Conservation (phyloP, 2,329 filamentous ascomycete species). For the Bisporella sp. region DNA sequence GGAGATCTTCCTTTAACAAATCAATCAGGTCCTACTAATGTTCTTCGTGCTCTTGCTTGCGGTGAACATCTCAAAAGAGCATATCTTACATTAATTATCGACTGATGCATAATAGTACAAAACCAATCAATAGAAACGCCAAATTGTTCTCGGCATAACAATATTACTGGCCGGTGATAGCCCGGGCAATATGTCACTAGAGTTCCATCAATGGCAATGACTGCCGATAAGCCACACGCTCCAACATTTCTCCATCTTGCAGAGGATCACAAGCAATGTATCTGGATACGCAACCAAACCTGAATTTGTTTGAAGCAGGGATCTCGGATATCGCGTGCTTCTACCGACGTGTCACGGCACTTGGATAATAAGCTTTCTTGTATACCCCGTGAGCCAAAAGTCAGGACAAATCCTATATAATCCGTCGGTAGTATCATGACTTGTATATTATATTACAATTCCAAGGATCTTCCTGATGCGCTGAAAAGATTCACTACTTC, state of each 20-base stretch:
- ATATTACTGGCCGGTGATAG: conserved; percentile 7
- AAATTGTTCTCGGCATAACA: neutral
- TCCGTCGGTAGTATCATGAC: too few species aligned
- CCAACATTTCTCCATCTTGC: neutral
- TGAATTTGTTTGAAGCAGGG: too few species aligned
- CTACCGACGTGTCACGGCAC: too few species aligned
- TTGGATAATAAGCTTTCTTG: too few species aligned
- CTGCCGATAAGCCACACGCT: neutral
- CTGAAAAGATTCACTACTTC: too few species aligned
- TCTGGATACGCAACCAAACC: too few species aligned
- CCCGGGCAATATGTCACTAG: neutral
- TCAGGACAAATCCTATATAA: too few species aligned
- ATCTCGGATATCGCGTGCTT: too few species aligned
- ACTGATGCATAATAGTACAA: conserved; percentile 3
- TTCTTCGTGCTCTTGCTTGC: conserved; percentile 22
- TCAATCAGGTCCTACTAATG: conserved; percentile 18
- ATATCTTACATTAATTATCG: conserved; percentile 2
- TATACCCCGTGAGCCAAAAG: too few species aligned
- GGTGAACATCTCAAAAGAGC: conserved; percentile 24
- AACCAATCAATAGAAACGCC: conserved; percentile 5
- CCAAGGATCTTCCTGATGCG: too few species aligned
- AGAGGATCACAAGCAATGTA: neutral
- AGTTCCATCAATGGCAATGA: neutral
- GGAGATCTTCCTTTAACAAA: conserved; percentile 3
- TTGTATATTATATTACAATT: too few species aligned